A percentile compares a stretch with the other conserved stretches of the same genome.
These are phyloP conservation scores for Carex arenaria DNA, from an alignment of 202 grass and related monocot genomes.

Conservation along the genomic window DNA sequence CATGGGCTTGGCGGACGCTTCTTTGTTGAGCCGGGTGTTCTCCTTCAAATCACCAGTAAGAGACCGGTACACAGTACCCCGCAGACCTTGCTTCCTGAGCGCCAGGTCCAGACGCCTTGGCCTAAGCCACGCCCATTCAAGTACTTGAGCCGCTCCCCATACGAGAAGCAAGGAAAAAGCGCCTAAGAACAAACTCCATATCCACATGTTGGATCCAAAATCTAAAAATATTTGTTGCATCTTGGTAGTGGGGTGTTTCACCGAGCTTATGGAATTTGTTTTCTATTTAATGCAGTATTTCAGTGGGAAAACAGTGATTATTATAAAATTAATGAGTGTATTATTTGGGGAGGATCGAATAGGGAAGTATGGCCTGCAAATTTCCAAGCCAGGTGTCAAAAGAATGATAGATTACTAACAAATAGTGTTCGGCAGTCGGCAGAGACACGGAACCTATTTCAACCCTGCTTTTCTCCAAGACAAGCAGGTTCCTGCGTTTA, in stretches of 20 bases:
- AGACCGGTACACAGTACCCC: slow-evolving; percentile 42
- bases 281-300: background rate
- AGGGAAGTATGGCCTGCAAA: background rate
- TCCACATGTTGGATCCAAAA: slow-evolving; percentile 10
- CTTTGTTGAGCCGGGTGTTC: slow-evolving; percentile 32
- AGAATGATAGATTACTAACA: too few species aligned
- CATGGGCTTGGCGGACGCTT: slow-evolving; percentile 46
- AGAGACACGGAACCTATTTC: too few species aligned
- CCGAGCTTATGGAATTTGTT: too few species aligned
- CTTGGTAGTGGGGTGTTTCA: background rate
- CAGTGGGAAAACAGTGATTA: background rate
- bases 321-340: background rate
- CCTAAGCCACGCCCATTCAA: slow-evolving; percentile 38
- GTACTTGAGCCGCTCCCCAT: slow-evolving; percentile 17
- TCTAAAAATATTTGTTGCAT: slow-evolving; percentile 4
- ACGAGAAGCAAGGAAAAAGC: slow-evolving; percentile 21
- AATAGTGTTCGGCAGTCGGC: too few species aligned
- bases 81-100: slow-evolving; percentile 51
- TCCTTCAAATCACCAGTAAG: slow-evolving; percentile 49
- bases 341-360: background rate
- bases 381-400: background rate
- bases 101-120: slow-evolving; percentile 43
- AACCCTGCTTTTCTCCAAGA: too few species aligned
- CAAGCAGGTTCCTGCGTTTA: too few species aligned
- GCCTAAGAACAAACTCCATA: slow-evolving; percentile 32